phyloP scores from a whole-genome alignment of 2,329 filamentous ascomycete genomes.

The Alternaria alternata region DNA sequence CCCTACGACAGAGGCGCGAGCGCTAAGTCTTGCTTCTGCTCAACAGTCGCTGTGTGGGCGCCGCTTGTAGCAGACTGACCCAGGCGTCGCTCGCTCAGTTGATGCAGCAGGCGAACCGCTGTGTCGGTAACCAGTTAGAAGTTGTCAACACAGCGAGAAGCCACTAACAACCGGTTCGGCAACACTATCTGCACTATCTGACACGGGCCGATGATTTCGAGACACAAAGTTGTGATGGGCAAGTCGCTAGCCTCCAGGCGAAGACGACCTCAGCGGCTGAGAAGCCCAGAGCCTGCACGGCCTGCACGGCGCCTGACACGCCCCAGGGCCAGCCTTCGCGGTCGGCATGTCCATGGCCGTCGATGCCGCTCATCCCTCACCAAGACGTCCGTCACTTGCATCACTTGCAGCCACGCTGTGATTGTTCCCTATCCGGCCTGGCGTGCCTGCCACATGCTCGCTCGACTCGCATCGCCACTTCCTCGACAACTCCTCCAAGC shows the following conservation, averaged over 20 bases:
- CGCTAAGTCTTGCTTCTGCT: conserved; percentile 15
- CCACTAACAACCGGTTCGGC: conserved; percentile 1
- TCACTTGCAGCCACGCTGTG: neutral
- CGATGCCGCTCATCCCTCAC: neutral
- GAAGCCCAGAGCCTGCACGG: neutral
- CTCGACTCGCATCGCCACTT: conserved; percentile 8
- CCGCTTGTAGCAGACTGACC: conserved; percentile 5
- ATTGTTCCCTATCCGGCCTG: conserved; percentile 1
- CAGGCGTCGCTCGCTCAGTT: conserved; percentile 13
- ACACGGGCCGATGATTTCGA: conserved; percentile 14
- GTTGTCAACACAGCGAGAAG: too few relatives aligned
- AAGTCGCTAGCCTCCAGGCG: neutral
- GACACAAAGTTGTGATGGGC: conserved; percentile 6
- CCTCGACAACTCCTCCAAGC: neutral
- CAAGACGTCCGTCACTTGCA: neutral
- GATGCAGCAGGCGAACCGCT: conserved; percentile 10
- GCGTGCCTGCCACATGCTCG: conserved; percentile 4
- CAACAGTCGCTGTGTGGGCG: conserved; percentile 7
- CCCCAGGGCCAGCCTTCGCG: neutral
- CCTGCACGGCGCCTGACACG: neutral
- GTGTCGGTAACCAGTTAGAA: conserved; percentile 7
- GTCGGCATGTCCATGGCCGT: conserved; percentile 2
- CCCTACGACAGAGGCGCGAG: neutral
- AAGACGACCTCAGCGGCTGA: conserved; percentile 2
- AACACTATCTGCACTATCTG: neutral